Evolutionary conservation across 257 asterid genomes (phyloP), one percentile per base, ranked within the genome.

Genomic region (Verbascum thapsus): DNA sequence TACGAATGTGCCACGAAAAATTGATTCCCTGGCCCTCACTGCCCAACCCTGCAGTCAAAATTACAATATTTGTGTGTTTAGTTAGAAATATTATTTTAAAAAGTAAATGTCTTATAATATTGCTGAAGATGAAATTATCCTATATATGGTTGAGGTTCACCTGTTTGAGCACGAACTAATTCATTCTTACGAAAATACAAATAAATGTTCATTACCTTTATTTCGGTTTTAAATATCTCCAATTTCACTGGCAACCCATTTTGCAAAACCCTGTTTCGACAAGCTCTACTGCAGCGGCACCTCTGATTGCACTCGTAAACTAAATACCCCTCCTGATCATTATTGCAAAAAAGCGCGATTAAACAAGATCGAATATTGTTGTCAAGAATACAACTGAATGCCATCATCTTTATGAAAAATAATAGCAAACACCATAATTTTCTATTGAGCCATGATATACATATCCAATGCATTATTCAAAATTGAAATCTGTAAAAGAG

Each of bases 231-330:
- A 73, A 82, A 94, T 64, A 94, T 83, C 78, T 94, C 99, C 76
- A 94, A 72, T 79, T 80, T 90, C 81, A 88, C 81, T 55, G 72
- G 81, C 56, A 94, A 84, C 30, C 99, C 99, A 58, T 86, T 85
- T 74, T 94, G 99, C 85, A 94, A 74, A 71, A 94, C 95, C 85
- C 98, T 80, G 75, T 94, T 94, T 80, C 63, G 94, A 72, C 99
- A 94, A 51, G 74, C 63, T 79, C 76, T 87, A 73, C 82, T 72
- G 74, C 99, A 94, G 69, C 80, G 10, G 78, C 99, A 90, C 69
- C 87, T 78, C 72, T 66, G 85, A 66, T 94, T 94, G 88, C 99
- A 94, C 78, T 94, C 99, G 43, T 94, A 94, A 15, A 94, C 96
- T 53, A 94, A 79, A 78, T 87, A 94, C 2, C 99, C 99, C 80